Evolutionary conservation across 2,329 filamentous ascomycete species (phyloP).

Genomic region (Diaporthe vaccinii): DNA sequence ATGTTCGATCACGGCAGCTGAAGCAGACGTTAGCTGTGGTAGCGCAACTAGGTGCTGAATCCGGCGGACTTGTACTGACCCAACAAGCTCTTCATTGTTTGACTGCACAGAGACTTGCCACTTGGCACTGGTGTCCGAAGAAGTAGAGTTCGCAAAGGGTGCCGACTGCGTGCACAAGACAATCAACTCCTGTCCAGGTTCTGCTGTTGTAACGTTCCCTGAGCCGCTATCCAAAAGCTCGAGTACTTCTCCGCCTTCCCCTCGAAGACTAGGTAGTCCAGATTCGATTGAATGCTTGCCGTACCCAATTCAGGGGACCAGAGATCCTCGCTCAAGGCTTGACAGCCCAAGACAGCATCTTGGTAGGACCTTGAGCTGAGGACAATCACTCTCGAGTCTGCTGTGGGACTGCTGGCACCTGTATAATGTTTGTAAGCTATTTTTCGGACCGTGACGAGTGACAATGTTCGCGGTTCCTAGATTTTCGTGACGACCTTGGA

Average conservation of each 20-base stretch:
- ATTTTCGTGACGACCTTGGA: background rate
- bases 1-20: conserved; percentile 59
- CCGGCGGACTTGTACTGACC: conserved; percentile 44
- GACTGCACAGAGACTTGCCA: conserved; percentile 56
- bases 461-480: background rate
- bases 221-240: conserved; percentile 54
- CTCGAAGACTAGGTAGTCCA: conserved; percentile 55
- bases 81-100: conserved; percentile 55
- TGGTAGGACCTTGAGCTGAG: conserved; percentile 48
- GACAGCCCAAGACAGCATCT: conserved; percentile 50
- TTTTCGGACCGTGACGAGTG: background rate
- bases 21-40: conserved; percentile 11
- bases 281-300: conserved; percentile 48
- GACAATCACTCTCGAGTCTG: conserved; percentile 53
- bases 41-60: too few relatives aligned
- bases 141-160: conserved; percentile 53
- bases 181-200: conserved; percentile 45
- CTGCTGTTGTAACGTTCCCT: conserved; percentile 45
- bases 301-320: conserved; percentile 50
- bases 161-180: conserved; percentile 60
- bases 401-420: conserved; percentile 52
- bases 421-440: background rate
- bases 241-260: conserved; percentile 44
- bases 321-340: conserved; percentile 55
- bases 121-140: conserved; percentile 49